Evolutionary conservation across 179 eudicot genomes (phyloP).

Genomic region (Amaranthus tricolor): DNA sequence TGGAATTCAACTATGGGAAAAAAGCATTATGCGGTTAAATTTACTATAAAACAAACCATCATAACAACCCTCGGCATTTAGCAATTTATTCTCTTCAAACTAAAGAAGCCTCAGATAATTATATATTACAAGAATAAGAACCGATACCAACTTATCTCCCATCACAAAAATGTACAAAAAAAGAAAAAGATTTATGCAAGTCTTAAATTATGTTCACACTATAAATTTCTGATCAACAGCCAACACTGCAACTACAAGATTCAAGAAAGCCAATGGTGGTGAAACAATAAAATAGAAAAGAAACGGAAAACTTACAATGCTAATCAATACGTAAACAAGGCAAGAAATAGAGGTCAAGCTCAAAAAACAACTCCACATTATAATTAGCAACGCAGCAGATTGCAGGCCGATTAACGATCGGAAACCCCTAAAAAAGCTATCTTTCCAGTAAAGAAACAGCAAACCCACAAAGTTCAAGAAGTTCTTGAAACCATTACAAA

Average conservation of each 20-base stretch:
- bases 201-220: neutral
- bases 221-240: neutral
- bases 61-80: too few species aligned
- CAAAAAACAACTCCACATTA: constrained; percentile 96
- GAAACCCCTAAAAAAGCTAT: constrained; percentile 55
- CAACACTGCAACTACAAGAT: neutral
- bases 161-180: too few species aligned
- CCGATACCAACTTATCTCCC: neutral
- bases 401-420: constrained; percentile 54
- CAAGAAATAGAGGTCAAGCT: constrained; percentile 94
- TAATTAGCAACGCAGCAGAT: constrained; percentile 75
- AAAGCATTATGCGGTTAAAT: too few species aligned
- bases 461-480: constrained; percentile 41
- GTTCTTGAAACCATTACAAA: constrained; percentile 63
- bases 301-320: constrained; percentile 56
- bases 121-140: neutral
- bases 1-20: too few species aligned
- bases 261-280: too few species aligned
- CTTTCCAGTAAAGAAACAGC: constrained; percentile 56
- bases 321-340: constrained; percentile 70
- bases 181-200: neutral
- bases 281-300: neutral
- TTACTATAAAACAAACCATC: too few species aligned
- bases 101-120: too few species aligned
- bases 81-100: too few species aligned